These are phyloP conservation scores for Populus nigra DNA, from an alignment of 345 rosid species.

Conservation along the genomic window DNA sequence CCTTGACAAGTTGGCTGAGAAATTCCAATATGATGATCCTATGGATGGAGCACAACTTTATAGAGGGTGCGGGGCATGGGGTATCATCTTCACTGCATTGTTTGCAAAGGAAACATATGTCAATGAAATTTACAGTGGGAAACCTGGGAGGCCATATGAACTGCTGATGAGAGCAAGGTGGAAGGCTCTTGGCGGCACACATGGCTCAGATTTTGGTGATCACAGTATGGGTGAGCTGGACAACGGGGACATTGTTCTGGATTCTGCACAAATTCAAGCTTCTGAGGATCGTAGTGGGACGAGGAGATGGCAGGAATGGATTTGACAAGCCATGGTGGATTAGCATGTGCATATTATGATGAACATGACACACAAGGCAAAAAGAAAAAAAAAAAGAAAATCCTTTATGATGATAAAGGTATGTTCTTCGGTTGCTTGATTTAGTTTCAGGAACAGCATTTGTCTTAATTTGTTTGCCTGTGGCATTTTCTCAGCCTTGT, in stretches of 20 bases:
- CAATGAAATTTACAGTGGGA: constrained; percentile 28
- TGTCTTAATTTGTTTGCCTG: neutral
- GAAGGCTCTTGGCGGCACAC: constrained; percentile 38
- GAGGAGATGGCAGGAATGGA: constrained; percentile 43
- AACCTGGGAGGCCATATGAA: constrained; percentile 37
- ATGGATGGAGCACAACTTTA: constrained; percentile 50
- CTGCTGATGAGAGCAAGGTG: constrained; percentile 43
- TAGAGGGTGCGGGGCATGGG: constrained; percentile 46
- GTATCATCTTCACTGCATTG: constrained; percentile 37
- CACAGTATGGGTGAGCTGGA: constrained; percentile 33
- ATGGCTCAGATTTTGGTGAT: constrained; percentile 36
- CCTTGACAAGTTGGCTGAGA: constrained; percentile 37
- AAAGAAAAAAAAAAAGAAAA: constrained; percentile 4
- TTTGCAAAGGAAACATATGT: constrained; percentile 33
- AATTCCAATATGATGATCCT: constrained; percentile 35
- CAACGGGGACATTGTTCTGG: constrained; percentile 41
- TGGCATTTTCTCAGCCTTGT: neutral
- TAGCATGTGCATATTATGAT: constrained; percentile 32
- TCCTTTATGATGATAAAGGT: constrained; percentile 6
- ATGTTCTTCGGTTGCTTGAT: neutral
- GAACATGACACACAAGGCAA: constrained; percentile 1
- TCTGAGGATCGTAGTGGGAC: constrained; percentile 36
- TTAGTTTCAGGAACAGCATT: neutral
- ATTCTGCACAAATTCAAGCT: constrained; percentile 28
- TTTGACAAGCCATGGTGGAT: constrained; percentile 41